Evolutionary conservation across 768 basidiomycete genomes (phyloP).

Genomic region (Phaeotremella fagi): DNA sequence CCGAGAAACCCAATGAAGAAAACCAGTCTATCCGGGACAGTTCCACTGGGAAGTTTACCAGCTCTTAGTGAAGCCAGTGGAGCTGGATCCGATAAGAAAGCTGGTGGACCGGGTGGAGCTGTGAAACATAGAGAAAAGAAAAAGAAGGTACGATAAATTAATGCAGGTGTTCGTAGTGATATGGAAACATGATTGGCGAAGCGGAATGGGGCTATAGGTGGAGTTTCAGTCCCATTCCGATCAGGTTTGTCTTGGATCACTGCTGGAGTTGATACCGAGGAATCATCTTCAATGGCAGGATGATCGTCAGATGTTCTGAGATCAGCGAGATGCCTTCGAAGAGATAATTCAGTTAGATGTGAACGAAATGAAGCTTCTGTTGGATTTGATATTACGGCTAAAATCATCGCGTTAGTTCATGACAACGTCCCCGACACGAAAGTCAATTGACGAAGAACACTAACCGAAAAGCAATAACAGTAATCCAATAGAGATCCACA

Average conservation of each 20-base stretch:
- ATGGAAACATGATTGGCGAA: slow-evolving; percentile 91
- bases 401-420: not conserved
- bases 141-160: slow-evolving; percentile 77
- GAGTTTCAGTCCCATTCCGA: slow-evolving; percentile 14
- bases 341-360: slow-evolving; percentile 94
- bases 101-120: slow-evolving; percentile 29
- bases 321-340: slow-evolving; percentile 84
- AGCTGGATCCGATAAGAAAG: slow-evolving; percentile 23
- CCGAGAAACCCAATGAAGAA: slow-evolving; percentile 35
- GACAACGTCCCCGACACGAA: not conserved
- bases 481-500: slow-evolving; percentile 34
- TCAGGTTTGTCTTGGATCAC: not conserved
- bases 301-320: slow-evolving; percentile 56
- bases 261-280: slow-evolving; percentile 55
- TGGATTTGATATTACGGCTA: slow-evolving; percentile 94
- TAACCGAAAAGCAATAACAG: slow-evolving; percentile 33
- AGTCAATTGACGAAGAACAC: slow-evolving; percentile 6
- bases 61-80: slow-evolving; percentile 6
- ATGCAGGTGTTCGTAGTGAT: slow-evolving; percentile 84
- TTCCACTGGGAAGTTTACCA: slow-evolving; percentile 13
- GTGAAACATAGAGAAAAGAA: slow-evolving; percentile 75
- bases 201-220: slow-evolving; percentile 51
- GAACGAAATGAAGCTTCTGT: slow-evolving; percentile 88
- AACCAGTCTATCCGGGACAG: slow-evolving; percentile 16
- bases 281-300: slow-evolving; percentile 2